A percentile compares a stretch with the other conserved stretches of the same genome.
These are phyloP conservation scores for Madurella fahalii DNA, from an alignment of 2,329 filamentous ascomycete genomes.

Conservation along the genomic window DNA sequence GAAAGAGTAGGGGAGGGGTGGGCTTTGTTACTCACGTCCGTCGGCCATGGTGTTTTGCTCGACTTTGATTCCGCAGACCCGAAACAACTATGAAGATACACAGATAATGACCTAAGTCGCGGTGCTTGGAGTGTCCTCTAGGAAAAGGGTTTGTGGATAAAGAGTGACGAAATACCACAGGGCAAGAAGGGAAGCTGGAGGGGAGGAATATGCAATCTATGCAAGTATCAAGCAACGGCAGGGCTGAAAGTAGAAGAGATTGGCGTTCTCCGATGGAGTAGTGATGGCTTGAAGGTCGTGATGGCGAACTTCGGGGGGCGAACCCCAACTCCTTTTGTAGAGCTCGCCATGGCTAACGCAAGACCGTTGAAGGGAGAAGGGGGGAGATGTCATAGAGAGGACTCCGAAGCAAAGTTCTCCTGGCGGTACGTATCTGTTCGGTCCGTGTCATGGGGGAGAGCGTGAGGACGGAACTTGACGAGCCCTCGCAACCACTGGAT, in stretches of 20 bases:
- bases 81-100: not conserved
- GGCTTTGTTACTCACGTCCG: conserved; percentile 24
- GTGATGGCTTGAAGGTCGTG: conserved; percentile 17
- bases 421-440: conserved; percentile 17
- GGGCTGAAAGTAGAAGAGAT: conserved; percentile 27
- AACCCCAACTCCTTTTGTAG: conserved; percentile 27
- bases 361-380: conserved; percentile 15
- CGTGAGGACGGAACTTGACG: not conserved
- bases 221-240: conserved; percentile 16
- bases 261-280: conserved; percentile 17
- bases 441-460: conserved; percentile 4
- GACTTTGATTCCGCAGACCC: not conserved
- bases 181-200: conserved; percentile 7
- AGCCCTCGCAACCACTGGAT: not conserved
- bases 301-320: conserved; percentile 14
- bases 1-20: conserved; percentile 2
- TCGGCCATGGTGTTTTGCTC: conserved; percentile 22
- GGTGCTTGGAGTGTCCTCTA: not conserved
- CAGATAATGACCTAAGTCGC: not conserved
- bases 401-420: conserved; percentile 18
- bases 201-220: conserved; percentile 19
- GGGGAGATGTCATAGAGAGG: conserved; percentile 13
- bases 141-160: not conserved
- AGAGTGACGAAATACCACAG: conserved; percentile 4
- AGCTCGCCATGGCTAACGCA: conserved; percentile 19